Evolutionary conservation across 2,329 filamentous ascomycete genomes (phyloP), one percentile per base, ranked within the genome.

Genomic region (Penicillium sp.): DNA sequence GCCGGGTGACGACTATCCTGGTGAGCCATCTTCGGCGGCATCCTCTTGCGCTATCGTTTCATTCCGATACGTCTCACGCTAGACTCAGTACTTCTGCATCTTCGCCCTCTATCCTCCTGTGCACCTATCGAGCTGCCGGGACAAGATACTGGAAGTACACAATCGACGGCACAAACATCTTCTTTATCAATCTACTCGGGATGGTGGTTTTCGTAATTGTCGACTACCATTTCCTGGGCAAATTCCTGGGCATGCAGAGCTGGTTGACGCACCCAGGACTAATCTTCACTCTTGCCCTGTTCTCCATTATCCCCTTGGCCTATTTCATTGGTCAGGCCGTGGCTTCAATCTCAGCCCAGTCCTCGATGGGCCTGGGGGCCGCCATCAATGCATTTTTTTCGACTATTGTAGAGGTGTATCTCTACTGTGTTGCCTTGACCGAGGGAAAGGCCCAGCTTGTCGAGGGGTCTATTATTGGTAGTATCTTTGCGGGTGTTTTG

Each of bases 71-170:
- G 46, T 78, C 82, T 47, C 86, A 86, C 61, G 82, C 86, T 22
- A 85, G 90, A 46, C 76, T 78, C 10, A 79, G 81, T 6, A 83
- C 85, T 38, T 82, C 82, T 7, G 82, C 82, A 13, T 82, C 86
- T 16, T 86, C 89, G 37, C 86, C 86, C 13, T 91, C 90, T 9
- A 91, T 98, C 51, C 76, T 98, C 14, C 78, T 98, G 27, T 98
- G 93, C 77, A 98, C 93, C 5, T 98, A 98, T 71, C 86, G 94
- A 48, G 93, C 93, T 35, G 91, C 94, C 10, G 93, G 93, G 10
- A 77, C 83, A 57, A 91, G 91, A 68, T 98, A 98, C 74, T 98
- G 94, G 91, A 98, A 98, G 72, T 98, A 98, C 71, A 98, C 93
- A 3, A 78, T 98, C 48, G 93, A 98, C 64, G 94, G 93, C 45